Evolutionary conservation across 805 yeast species (phyloP).

Genomic region (Jamesozyma jinghongensis): DNA sequence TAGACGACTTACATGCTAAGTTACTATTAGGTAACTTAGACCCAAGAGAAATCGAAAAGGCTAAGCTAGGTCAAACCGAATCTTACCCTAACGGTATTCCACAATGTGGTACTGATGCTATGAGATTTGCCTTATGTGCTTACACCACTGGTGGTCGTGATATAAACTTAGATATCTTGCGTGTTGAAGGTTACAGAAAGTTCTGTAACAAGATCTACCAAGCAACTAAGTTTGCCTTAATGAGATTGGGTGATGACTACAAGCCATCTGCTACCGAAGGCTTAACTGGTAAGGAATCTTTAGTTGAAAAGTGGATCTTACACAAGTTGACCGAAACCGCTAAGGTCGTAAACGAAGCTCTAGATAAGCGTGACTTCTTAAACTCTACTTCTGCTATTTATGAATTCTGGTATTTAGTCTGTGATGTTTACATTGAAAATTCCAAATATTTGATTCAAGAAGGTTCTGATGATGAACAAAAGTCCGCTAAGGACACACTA

Average conservation of each 20-base stretch:
- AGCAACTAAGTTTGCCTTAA: constrained; percentile 93
- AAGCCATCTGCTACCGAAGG: constrained; percentile 60
- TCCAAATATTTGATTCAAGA: constrained; percentile 87
- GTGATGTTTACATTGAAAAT: constrained; percentile 98
- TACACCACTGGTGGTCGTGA: constrained; percentile 99
- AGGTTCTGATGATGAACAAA: constrained; percentile 76
- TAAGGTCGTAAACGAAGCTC: constrained; percentile 48
- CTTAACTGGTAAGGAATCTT: constrained; percentile 69
- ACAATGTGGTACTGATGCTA: constrained; percentile 98
- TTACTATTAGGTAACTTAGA: constrained; percentile 77
- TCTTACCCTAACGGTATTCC: constrained; percentile 97
- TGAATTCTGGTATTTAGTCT: constrained; percentile 90
- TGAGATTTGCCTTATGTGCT: constrained; percentile 96
- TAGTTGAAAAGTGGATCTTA: constrained; percentile 95
- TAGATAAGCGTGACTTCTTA: constrained; percentile 83
- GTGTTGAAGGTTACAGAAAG: constrained; percentile 98
- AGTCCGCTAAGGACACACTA: constrained; percentile 87
- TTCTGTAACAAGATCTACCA: constrained; percentile 99
- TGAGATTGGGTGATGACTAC: constrained; percentile 86
- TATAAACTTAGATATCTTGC: constrained; percentile 86
- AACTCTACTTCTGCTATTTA: constrained; percentile 81
- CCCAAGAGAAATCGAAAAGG: constrained; percentile 78
- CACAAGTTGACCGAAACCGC: constrained; percentile 72
- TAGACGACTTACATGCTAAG: constrained; percentile 71
- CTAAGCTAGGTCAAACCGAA: constrained; percentile 76